Evolutionary conservation across 495 filamentous ascomycete genomes (phyloP).

Genomic region (Penicillium samsonianum): DNA sequence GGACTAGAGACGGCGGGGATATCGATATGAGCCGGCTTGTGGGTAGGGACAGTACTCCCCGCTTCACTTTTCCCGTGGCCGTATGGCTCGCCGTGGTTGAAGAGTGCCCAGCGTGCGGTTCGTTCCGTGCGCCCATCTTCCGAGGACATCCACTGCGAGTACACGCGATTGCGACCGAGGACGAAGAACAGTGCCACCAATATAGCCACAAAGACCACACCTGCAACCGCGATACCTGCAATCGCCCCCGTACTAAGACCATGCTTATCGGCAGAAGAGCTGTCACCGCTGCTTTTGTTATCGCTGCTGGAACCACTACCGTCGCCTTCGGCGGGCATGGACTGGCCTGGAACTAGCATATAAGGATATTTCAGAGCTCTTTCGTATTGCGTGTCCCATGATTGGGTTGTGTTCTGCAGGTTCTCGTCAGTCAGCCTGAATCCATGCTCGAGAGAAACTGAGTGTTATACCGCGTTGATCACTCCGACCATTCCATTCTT

Average conservation of each 20-base stretch:
- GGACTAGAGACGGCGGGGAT: conserved; percentile 17
- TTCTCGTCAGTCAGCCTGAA: not conserved
- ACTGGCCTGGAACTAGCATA: conserved; percentile 44
- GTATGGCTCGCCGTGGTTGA: conserved; percentile 14
- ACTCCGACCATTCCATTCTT: conserved; percentile 47
- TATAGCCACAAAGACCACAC: conserved; percentile 34
- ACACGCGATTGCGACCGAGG: conserved; percentile 41
- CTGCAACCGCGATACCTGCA: conserved; percentile 41
- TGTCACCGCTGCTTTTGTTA: not conserved
- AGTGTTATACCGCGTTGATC: conserved; percentile 39
- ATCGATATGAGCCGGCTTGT: conserved; percentile 10
- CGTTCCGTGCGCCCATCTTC: conserved; percentile 36
- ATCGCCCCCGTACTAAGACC: conserved; percentile 38
- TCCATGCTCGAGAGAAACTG: not conserved
- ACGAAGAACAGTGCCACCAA: conserved; percentile 42
- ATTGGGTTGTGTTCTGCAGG: conserved; percentile 34
- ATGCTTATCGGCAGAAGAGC: conserved; percentile 7
- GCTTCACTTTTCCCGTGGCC: conserved; percentile 19
- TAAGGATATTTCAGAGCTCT: conserved; percentile 35
- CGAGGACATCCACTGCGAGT: conserved; percentile 40
- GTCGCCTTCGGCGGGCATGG: conserved; percentile 39
- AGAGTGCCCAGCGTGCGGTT: conserved; percentile 36
- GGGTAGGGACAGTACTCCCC: conserved; percentile 14
- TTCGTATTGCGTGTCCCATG: conserved; percentile 37
- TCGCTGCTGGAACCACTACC: conserved; percentile 7